Base-by-base conservation (phyloP, 2,329 filamentous ascomycete species). In the Aspergillus flavus region DNA sequence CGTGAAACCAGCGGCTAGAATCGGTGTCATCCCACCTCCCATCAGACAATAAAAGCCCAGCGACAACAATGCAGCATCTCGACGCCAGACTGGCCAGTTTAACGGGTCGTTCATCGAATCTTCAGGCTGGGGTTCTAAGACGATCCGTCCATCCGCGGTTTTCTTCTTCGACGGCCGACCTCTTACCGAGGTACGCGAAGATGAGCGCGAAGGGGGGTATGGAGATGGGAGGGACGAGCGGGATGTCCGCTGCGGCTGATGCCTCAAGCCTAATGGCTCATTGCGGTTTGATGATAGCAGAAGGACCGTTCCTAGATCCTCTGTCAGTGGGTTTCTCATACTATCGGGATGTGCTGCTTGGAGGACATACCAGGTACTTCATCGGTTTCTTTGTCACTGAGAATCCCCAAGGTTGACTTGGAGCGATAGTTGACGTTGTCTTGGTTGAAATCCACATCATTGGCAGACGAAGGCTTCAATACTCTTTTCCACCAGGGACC, bases 41-140 rank as follows among this genome's bases (percentile, higher is more conserved):
- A 97, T 79, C 88, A 97, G 91, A 77, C 93, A 97, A 78, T 96
- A 97, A 72, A 97, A 90, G 1, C 94, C 94, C 4, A 98, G 82
- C 0, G 91, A 94, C 0, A 96, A 71, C 65, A 98, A 79, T 0
- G 94, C 92, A 28, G 84, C 77, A 76, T 98, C 93, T 76, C 94
- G 85, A 46, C 92, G 87, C 89, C 92, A 92, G 7, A 85, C 81
- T 0, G 91, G 89, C 94, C 94, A 98, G 75, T 98, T 98, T 61
- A 98, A 81, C 1, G 94, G 94, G 71, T 98, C 94, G 68, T 98
- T 97, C 58, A 85, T 82, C 0, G 92, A 93, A 58, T 97, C 93
- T 64, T 97, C 93, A 0, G 94, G 94, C 75, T 98, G 94, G 0
- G 94, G 94, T 0, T 96, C 91, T 16, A 98, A 82, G 61, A 98